These are phyloP conservation scores for Ascoidea tarda DNA, from an alignment of 805 yeast genomes.

Conservation along the genomic window DNA sequence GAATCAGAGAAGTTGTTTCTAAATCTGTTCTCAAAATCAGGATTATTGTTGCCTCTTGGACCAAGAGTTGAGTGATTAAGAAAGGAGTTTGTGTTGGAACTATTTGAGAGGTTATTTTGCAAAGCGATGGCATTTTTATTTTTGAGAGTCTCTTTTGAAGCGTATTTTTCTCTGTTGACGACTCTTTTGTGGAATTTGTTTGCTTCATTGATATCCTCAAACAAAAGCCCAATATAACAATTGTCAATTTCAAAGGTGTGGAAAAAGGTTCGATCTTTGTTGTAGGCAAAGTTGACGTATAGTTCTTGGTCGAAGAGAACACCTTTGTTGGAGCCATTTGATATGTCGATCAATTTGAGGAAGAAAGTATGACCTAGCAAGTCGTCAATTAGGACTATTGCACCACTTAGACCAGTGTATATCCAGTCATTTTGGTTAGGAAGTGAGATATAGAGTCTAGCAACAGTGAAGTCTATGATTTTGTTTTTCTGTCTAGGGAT, in stretches of 20 bases:
- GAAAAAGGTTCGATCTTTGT: conserved; percentile 90
- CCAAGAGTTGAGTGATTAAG: conserved; percentile 26
- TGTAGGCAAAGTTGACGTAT: conserved; percentile 74
- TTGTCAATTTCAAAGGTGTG: conserved; percentile 91
- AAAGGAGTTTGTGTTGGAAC: conserved; percentile 12
- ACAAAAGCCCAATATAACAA: conserved; percentile 72
- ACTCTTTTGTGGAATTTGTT: conserved; percentile 74
- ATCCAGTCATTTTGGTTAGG: conserved; percentile 76
- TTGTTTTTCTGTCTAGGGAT: conserved; percentile 83
- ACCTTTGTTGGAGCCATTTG: conserved; percentile 50
- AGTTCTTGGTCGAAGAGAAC: conserved; percentile 97
- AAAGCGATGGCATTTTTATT: conserved; percentile 83
- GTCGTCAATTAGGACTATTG: conserved; percentile 79
- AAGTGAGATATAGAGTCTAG: conserved; percentile 77
- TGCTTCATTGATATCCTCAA: conserved; percentile 84
- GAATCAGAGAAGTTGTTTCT: conserved; percentile 72
- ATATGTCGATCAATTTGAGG: conserved; percentile 75
- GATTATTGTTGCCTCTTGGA: conserved; percentile 42
- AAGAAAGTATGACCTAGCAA: conserved; percentile 89
- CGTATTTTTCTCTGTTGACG: conserved; percentile 62
- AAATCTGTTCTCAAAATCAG: conserved; percentile 36
- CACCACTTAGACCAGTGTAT: conserved; percentile 83
- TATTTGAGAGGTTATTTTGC: conserved; percentile 26
- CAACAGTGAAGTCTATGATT: conserved; percentile 81
- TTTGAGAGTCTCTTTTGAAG: conserved; percentile 69